A percentile compares a stretch with the other conserved stretches of the same genome.
phyloP scores from a whole-genome alignment of 441 rosid genomes.

The Erodium moschatum region DNA sequence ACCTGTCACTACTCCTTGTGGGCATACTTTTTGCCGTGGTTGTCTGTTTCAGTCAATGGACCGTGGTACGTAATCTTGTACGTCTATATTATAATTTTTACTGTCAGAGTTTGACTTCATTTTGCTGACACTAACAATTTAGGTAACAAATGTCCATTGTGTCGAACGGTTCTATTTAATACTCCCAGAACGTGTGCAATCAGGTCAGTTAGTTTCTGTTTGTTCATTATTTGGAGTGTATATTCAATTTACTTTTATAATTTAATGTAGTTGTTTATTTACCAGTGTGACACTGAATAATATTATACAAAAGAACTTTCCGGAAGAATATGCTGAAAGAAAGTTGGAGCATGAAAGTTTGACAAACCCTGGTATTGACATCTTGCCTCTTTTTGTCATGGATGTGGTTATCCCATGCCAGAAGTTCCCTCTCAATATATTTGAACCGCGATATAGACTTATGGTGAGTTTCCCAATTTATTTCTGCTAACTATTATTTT shows the following conservation, averaged over 20 bases:
- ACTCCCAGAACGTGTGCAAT: slow-evolving; percentile 76
- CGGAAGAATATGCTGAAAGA: slow-evolving; percentile 84
- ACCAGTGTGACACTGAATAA: slow-evolving; percentile 84
- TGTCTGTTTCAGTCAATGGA: slow-evolving; percentile 93
- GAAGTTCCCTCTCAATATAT: slow-evolving; percentile 76
- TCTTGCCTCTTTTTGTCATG: slow-evolving; percentile 87
- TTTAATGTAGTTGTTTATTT: slow-evolving; percentile 15
- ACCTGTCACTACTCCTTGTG: slow-evolving; percentile 90
- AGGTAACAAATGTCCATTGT: slow-evolving; percentile 95
- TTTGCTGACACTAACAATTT: slow-evolving; percentile 26
- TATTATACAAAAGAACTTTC: slow-evolving; percentile 77
- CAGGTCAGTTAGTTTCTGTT: slow-evolving; percentile 40
- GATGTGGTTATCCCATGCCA: slow-evolving; percentile 87
- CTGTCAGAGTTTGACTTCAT: slow-evolving; percentile 9
- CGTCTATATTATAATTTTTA: slow-evolving; percentile 8
- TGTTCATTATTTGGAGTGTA: slow-evolving; percentile 10
- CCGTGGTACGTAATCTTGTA: slow-evolving; percentile 44
- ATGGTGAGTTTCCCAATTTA: slow-evolving; percentile 51
- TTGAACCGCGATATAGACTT: slow-evolving; percentile 91
- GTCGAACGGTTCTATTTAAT: slow-evolving; percentile 77
- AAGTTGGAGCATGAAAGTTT: slow-evolving; percentile 70
- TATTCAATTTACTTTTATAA: slow-evolving; percentile 2
- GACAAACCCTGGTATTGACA: slow-evolving; percentile 62
- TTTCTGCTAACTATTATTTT: slow-evolving; percentile 9
- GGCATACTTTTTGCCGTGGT: slow-evolving; percentile 88